A percentile compares a stretch with the other conserved stretches of the same genome.
phyloP scores from a whole-genome alignment of 345 rosid genomes.

The Carallia pectinifolia region DNA sequence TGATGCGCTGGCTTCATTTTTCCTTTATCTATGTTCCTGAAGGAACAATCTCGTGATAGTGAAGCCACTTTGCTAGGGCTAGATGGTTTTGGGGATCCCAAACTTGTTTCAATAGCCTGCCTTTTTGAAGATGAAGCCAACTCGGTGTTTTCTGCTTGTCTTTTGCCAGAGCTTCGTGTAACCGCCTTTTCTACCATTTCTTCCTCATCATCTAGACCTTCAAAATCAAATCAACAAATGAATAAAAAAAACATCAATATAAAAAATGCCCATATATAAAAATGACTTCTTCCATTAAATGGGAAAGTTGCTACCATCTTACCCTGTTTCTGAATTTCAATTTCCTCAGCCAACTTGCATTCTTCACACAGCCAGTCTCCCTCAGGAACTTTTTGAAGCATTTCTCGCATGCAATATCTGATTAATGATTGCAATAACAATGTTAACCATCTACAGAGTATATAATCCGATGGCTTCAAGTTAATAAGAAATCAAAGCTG shows the following conservation, averaged over 20 bases:
- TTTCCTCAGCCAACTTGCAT: constrained; percentile 1
- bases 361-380: constrained; percentile 15
- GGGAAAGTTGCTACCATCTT: neutral
- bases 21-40: constrained; percentile 38
- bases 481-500: no score
- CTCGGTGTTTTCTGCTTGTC: constrained; percentile 55
- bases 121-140: constrained; percentile 32
- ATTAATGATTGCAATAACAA: no score
- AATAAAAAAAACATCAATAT: neutral
- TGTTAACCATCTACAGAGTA: no score
- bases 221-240: constrained; percentile 26
- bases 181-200: constrained; percentile 41
- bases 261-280: no score
- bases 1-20: constrained; percentile 30
- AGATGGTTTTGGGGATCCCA: neutral
- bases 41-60: constrained; percentile 38
- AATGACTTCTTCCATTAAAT: neutral
- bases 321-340: neutral
- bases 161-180: constrained; percentile 47
- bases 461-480: no score
- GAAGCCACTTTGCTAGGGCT: neutral
- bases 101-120: neutral
- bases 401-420: constrained; percentile 14
- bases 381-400: constrained; percentile 12
- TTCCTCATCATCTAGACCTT: constrained; percentile 53